A percentile compares a stretch with the other conserved stretches of the same genome.
These are phyloP conservation scores for Tolypocladium ovalisporum DNA, from an alignment of 2,329 filamentous ascomycete genomes.

Conservation along the genomic window DNA sequence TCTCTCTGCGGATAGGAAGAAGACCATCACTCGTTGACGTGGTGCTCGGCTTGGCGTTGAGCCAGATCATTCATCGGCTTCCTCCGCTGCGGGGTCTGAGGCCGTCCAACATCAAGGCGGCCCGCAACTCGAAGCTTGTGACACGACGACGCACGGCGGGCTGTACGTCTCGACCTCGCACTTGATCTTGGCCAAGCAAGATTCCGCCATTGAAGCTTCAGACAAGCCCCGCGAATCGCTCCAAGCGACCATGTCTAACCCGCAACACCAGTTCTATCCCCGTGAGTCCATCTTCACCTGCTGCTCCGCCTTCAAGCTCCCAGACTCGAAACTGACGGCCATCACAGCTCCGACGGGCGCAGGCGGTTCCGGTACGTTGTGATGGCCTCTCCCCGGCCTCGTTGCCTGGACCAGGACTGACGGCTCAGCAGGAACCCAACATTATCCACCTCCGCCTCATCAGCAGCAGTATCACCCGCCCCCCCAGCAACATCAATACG, in stretches of 20 bases:
- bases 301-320: background rate
- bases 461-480: conserved; percentile 11
- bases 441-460: conserved; percentile 29
- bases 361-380: conserved; percentile 14
- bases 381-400: background rate
- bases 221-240: background rate
- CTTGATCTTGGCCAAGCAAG: no score
- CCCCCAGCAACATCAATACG: conserved; percentile 21
- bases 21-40: background rate
- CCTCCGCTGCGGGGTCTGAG: background rate
- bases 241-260: conserved; percentile 21
- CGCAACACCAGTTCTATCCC: conserved; percentile 31
- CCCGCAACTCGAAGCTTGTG: background rate
- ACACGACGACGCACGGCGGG: background rate
- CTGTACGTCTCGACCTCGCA: no score
- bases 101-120: background rate
- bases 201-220: background rate
- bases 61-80: background rate
- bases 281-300: conserved; percentile 22
- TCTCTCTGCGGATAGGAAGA: background rate
- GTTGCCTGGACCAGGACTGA: background rate
- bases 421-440: conserved; percentile 13
- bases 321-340: background rate
- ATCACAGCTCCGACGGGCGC: conserved; percentile 4
- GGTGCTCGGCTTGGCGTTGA: background rate